Conservation (phyloP, 495 filamentous ascomycete genomes). For the Penicillium bovifimosum region DNA sequence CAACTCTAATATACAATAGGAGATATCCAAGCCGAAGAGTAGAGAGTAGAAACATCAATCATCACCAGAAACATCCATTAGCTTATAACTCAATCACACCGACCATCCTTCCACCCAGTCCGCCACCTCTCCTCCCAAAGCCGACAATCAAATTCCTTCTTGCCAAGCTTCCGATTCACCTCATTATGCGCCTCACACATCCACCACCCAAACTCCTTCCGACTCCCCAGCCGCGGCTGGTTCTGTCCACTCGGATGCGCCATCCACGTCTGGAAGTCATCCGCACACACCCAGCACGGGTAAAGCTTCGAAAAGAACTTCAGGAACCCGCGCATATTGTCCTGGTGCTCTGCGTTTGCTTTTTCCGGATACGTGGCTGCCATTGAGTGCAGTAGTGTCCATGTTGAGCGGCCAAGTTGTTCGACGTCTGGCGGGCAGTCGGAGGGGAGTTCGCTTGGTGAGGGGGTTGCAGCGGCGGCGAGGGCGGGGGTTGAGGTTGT, state of each 20-base stretch:
- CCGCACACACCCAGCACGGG: slow-evolving; percentile 91
- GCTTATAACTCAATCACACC: slow-evolving; percentile 43
- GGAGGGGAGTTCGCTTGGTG: slow-evolving; percentile 14
- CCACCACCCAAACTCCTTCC: slow-evolving; percentile 82
- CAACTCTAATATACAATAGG: slow-evolving; percentile 9
- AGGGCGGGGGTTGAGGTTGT: slow-evolving; percentile 8
- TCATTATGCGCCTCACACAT: slow-evolving; percentile 98
- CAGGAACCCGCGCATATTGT: slow-evolving; percentile 74
- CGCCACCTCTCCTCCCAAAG: slow-evolving; percentile 94
- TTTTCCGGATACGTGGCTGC: slow-evolving; percentile 74
- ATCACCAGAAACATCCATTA: neutral
- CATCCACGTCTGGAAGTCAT: slow-evolving; percentile 85
- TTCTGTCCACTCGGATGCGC: slow-evolving; percentile 53
- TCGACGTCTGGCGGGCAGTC: slow-evolving; percentile 64
- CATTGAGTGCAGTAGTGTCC: slow-evolving; percentile 90
- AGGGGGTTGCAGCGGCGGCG: slow-evolving; percentile 14
- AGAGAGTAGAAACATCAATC: slow-evolving; percentile 4
- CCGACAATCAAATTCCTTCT: slow-evolving; percentile 83
- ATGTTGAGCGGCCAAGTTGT: slow-evolving; percentile 73
- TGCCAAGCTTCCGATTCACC: slow-evolving; percentile 91
- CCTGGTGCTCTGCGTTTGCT: slow-evolving; percentile 61
- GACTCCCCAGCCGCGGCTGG: slow-evolving; percentile 58
- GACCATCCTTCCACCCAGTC: slow-evolving; percentile 87
- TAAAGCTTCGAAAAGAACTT: slow-evolving; percentile 75
- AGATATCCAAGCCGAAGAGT: slow-evolving; percentile 5